Base-by-base conservation (phyloP, 257 asterid genomes). In the Jacaranda copaia region DNA sequence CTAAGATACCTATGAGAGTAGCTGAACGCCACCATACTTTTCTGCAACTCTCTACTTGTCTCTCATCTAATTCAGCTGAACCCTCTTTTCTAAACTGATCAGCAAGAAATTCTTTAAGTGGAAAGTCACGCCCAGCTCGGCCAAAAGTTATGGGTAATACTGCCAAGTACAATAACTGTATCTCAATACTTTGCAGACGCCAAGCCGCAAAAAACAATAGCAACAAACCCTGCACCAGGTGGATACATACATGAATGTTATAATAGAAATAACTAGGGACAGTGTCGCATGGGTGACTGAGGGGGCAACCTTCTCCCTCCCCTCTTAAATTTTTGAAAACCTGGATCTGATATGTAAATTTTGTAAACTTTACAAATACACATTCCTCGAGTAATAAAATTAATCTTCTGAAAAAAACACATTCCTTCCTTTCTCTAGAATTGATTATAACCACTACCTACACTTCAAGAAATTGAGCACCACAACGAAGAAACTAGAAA, bases 11-110 rank as follows among this genome's bases (percentile, higher is more conserved):
- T 15, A 70, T 13, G 18, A 70, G 15, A 70, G 36, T 32, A 32
- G 74, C 74, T 1, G 63, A 52, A 32, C 74, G 74, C 74, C 74
- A 70, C 63, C 74, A 70, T 32, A 52, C 5, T 52, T 70, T 70
- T 70, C 74, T 70, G 51, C 63, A 63, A 25, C 49, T 51, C 74
- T 70, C 74, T 7, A 35, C 14, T 53, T 15, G 74, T 8, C 35
- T 7, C 63, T 70, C 74, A 4, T 51, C 62, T 8, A 4, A 42
- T 68, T 14, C 46, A 52, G 3, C 1, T 52, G 19, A 3, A n/a
- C n/a, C 63, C 20, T 69, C 13, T 32, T 9, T 6, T 3, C 49
- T 5, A 9, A 56, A 51, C 35, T 70, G 74, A 70, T 70, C 62
- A 5, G 74, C 51, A 52, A 70, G 51, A 36, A 70, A 70, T 3